These are phyloP conservation scores for Parafenestella ontariensis DNA, from an alignment of 2,329 filamentous ascomycete genomes.

Conservation along the genomic window DNA sequence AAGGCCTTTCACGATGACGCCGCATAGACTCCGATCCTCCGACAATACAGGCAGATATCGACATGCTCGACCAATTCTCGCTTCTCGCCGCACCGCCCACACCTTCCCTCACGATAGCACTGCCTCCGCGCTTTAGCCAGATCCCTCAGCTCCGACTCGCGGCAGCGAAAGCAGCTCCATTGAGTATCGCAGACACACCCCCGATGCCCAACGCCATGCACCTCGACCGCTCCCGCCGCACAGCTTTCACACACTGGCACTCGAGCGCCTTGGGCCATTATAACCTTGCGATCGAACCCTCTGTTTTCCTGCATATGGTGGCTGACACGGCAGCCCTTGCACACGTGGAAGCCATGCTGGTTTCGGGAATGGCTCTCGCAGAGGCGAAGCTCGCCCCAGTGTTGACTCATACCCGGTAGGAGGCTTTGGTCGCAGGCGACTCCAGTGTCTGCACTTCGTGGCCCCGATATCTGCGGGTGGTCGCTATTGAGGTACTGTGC, in stretches of 20 bases:
- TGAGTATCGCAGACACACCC: conserved; percentile 8
- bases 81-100: not conserved
- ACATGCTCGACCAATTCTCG: not conserved
- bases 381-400: conserved; percentile 8
- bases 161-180: conserved; percentile 13
- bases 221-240: not conserved
- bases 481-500: not conserved
- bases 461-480: not conserved
- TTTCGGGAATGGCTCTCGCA: conserved; percentile 2
- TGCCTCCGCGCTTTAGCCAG: conserved; percentile 4
- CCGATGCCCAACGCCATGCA: not conserved
- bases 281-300: conserved; percentile 2
- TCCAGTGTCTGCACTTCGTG: not conserved
- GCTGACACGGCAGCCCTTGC: conserved; percentile 7
- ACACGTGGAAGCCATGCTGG: not conserved
- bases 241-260: conserved; percentile 7
- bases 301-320: conserved; percentile 2
- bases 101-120: not conserved
- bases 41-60: not conserved
- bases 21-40: not conserved
- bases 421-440: conserved; percentile 8
- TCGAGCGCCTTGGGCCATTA: conserved; percentile 10
- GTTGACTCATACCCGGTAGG: conserved; percentile 5
- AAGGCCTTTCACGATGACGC: not conserved
- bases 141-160: not conserved